phyloP scores from a whole-genome alignment of 495 filamentous ascomycete species.

The Penicillium maclennaniae region DNA sequence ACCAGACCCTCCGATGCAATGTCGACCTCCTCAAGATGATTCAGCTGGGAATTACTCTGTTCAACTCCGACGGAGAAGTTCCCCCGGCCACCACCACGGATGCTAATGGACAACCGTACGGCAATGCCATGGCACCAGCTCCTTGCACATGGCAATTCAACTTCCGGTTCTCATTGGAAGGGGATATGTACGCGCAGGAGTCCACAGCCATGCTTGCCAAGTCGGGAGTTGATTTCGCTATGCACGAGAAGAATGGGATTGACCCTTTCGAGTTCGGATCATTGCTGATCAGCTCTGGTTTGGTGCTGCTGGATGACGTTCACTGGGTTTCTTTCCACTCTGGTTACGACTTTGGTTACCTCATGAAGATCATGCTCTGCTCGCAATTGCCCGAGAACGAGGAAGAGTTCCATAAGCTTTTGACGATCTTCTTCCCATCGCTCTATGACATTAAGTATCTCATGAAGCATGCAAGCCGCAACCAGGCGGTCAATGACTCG shows the following conservation, averaged over 20 bases:
- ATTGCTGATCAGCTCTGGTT: conserved; percentile 81
- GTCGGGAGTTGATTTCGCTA: conserved; percentile 81
- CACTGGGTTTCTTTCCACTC: conserved; percentile 97
- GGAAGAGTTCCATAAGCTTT: conserved; percentile 74
- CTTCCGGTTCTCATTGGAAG: conserved; percentile 89
- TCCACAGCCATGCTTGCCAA: conserved; percentile 85
- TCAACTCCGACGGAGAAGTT: conserved; percentile 80
- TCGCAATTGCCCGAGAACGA: conserved; percentile 81
- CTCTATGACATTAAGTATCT: conserved; percentile 97
- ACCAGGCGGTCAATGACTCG: conserved; percentile 54
- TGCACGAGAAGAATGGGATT: conserved; percentile 84
- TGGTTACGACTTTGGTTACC: conserved; percentile 97
- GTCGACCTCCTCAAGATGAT: conserved; percentile 96
- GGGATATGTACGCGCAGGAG: conserved; percentile 94
- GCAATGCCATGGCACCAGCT: conserved; percentile 57
- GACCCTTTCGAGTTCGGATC: conserved; percentile 84
- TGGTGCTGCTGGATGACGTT: conserved; percentile 84
- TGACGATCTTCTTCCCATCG: conserved; percentile 86
- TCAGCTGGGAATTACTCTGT: conserved; percentile 90
- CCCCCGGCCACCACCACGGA: conserved; percentile 66
- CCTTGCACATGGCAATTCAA: conserved; percentile 99
- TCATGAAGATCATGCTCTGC: conserved; percentile 86
- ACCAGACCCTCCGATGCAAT: conserved; percentile 95
- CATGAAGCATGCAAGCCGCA: conserved; percentile 77
- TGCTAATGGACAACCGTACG: conserved; percentile 44